Evolutionary conservation across 495 filamentous ascomycete genomes (phyloP).

Genomic region (Sordaria brevicollis): DNA sequence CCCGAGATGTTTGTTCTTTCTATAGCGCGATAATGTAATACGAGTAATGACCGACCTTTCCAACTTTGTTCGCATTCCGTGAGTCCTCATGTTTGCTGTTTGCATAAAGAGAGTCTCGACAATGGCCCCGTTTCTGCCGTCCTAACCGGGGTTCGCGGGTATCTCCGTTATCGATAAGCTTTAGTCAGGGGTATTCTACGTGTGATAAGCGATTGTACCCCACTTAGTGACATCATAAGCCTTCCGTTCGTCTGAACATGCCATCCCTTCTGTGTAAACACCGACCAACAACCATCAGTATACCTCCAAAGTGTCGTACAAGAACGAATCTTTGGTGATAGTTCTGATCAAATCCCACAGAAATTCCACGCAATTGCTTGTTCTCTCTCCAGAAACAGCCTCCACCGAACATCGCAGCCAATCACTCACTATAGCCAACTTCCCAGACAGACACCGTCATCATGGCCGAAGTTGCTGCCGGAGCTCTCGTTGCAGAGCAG

Average conservation of each 20-base stretch:
- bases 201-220: neutral
- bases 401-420: neutral
- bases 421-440: neutral
- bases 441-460: neutral
- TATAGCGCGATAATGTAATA: neutral
- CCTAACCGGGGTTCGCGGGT: neutral
- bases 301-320: neutral
- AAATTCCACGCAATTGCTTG: no score
- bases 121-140: no score
- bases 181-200: neutral
- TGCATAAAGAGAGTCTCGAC: neutral
- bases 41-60: neutral
- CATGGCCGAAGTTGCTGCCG: constrained; percentile 32
- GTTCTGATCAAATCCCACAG: neutral
- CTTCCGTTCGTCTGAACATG: neutral
- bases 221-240: neutral
- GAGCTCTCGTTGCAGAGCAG: constrained; percentile 30
- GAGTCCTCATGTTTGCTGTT: no score
- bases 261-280: neutral
- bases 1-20: neutral
- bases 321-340: neutral
- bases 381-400: neutral
- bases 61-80: neutral
- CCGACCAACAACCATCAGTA: neutral
- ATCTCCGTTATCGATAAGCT: neutral